These are phyloP conservation scores for Leccinum pachyderme DNA, from an alignment of 1,284 basidiomycete genomes.

Conservation along the genomic window DNA sequence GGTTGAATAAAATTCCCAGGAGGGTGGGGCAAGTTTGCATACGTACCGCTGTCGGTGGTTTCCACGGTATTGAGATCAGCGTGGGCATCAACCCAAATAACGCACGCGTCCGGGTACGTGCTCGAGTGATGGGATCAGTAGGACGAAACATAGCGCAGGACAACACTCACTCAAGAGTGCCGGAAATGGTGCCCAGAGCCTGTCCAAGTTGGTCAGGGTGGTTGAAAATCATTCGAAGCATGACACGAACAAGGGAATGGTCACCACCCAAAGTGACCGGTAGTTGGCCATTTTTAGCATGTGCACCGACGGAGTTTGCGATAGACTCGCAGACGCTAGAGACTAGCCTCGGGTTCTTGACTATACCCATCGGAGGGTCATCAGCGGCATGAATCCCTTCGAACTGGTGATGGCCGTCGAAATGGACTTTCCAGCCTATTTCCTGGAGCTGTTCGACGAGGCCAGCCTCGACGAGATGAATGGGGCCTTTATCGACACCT, in stretches of 20 bases:
- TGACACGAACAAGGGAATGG: constrained; percentile 76
- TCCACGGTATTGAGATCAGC: constrained; percentile 94
- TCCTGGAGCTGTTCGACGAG: constrained; percentile 72
- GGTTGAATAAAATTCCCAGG: constrained; percentile 3
- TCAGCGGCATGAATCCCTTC: constrained; percentile 66
- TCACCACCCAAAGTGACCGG: constrained; percentile 96
- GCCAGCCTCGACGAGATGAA: constrained; percentile 83
- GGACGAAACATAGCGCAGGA: neutral
- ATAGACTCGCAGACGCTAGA: constrained; percentile 83
- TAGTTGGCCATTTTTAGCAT: constrained; percentile 77
- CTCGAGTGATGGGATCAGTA: constrained; percentile 38
- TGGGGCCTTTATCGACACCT: constrained; percentile 91
- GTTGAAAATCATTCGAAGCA: constrained; percentile 3
- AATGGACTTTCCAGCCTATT: constrained; percentile 88
- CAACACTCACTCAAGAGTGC: constrained; percentile 64
- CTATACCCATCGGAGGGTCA: constrained; percentile 82
- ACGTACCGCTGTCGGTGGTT: constrained; percentile 76
- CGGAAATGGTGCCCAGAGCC: constrained; percentile 92
- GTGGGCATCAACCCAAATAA: constrained; percentile 94
- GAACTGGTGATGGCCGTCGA: constrained; percentile 88
- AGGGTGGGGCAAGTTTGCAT: neutral
- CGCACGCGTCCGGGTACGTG: constrained; percentile 70
- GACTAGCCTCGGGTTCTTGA: constrained; percentile 88
- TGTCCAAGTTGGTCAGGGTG: constrained; percentile 30
- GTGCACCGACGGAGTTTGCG: constrained; percentile 70